Conservation (phyloP, 2,329 filamentous ascomycete species). For the Juglanconis juglandina region DNA sequence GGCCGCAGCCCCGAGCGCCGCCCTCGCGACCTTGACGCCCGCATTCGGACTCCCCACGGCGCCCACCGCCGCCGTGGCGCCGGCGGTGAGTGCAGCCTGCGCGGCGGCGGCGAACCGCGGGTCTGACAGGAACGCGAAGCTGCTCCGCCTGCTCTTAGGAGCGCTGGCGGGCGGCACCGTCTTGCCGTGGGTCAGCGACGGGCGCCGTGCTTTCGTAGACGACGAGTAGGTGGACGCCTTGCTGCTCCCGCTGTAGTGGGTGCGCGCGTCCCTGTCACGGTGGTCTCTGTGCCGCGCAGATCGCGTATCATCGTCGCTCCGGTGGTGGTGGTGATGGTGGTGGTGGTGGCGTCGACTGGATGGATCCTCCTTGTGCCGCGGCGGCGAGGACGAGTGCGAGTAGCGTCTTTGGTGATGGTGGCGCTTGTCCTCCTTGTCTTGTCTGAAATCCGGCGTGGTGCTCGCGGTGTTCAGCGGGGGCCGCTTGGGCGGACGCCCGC, state of each 20-base stretch:
- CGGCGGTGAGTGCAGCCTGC: slow-evolving; percentile 24
- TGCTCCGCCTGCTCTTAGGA: not conserved
- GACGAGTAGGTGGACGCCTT: not conserved
- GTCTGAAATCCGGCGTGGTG: slow-evolving; percentile 12
- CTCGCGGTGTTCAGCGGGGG: slow-evolving; percentile 7
- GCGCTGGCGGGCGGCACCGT: not conserved
- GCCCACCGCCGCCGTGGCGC: slow-evolving; percentile 21
- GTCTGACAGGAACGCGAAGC: slow-evolving; percentile 12
- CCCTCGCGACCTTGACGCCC: slow-evolving; percentile 22
- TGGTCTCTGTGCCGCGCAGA: slow-evolving; percentile 1
- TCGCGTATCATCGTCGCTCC: not conserved
- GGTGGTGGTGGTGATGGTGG: slow-evolving; percentile 3
- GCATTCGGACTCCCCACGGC: slow-evolving; percentile 22
- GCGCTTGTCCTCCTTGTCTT: slow-evolving; percentile 3
- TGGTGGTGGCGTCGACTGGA: not conserved
- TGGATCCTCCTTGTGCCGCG: slow-evolving; percentile 1
- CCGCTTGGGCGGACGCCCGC: slow-evolving; percentile 10
- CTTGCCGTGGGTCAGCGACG: not conserved
- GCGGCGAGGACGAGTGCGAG: slow-evolving; percentile 10
- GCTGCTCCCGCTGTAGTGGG: slow-evolving; percentile 5
- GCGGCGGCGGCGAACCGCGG: slow-evolving; percentile 25
- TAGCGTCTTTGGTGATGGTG: slow-evolving; percentile 1
- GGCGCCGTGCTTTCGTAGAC: not conserved
- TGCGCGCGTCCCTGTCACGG: not conserved
- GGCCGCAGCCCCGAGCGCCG: slow-evolving; percentile 25